A percentile compares a stretch with the other conserved stretches of the same genome.
These are phyloP conservation scores for Capsella rubella DNA, from an alignment of 441 rosid genomes.

Conservation along the genomic window DNA sequence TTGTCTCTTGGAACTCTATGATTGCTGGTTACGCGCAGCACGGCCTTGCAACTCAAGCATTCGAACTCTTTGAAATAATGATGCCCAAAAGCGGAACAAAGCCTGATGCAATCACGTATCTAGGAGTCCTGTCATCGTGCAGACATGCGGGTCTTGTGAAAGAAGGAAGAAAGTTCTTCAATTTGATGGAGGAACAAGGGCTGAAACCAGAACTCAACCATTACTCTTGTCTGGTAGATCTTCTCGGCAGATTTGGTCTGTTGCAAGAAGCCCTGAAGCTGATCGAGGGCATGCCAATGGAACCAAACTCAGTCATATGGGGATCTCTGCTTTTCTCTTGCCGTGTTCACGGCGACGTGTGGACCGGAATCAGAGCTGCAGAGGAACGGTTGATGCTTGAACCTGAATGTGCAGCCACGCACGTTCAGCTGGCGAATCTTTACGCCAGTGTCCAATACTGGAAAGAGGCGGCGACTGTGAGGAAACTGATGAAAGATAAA, in stretches of 20 bases:
- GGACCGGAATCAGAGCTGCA: constrained; percentile 82
- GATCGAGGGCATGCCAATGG: constrained; percentile 66
- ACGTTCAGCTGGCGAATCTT: constrained; percentile 73
- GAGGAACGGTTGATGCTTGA: constrained; percentile 67
- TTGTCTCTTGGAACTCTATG: constrained; percentile 85
- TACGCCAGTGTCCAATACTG: constrained; percentile 69
- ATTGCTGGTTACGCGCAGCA: constrained; percentile 82
- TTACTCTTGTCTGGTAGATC: constrained; percentile 81
- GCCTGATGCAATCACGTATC: constrained; percentile 79
- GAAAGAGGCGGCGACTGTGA: constrained; percentile 73
- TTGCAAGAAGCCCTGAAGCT: constrained; percentile 70
- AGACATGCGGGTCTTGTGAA: constrained; percentile 78
- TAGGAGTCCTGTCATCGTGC: constrained; percentile 82
- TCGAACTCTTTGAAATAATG: constrained; percentile 70
- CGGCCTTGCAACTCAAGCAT: constrained; percentile 64
- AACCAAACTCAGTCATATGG: constrained; percentile 64
- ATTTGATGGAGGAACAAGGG: constrained; percentile 58
- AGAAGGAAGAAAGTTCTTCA: constrained; percentile 61
- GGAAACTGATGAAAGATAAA: constrained; percentile 82
- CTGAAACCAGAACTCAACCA: constrained; percentile 72
- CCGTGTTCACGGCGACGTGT: constrained; percentile 69
- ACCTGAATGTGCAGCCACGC: constrained; percentile 70
- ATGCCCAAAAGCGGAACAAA: constrained; percentile 44
- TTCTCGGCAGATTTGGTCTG: constrained; percentile 79
- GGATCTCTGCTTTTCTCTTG: constrained; percentile 82